Conservation (phyloP, 345 rosid species). For the Lepidium sativum region DNA sequence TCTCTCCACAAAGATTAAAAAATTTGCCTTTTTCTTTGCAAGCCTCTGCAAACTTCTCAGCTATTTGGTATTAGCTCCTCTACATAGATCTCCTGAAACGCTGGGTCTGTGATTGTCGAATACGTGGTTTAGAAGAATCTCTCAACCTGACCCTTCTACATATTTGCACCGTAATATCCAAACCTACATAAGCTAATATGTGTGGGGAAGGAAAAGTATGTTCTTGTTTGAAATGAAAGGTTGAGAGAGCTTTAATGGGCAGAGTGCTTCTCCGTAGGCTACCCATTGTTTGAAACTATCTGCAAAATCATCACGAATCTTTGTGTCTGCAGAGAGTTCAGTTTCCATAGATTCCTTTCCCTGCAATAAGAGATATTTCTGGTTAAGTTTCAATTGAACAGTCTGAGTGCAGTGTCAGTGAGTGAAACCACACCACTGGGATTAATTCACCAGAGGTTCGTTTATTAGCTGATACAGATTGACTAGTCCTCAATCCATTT, state of each 20-base stretch:
- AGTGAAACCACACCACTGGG: too few species aligned
- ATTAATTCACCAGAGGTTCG: too few species aligned
- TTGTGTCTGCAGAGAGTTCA: constrained; percentile 12
- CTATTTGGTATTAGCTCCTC: constrained; percentile 4
- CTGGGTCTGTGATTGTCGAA: not conserved
- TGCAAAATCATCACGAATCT: constrained; percentile 50
- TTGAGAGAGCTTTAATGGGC: constrained; percentile 39
- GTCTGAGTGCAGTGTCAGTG: constrained; percentile 1
- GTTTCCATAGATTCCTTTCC: constrained; percentile 45
- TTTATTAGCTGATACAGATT: too few species aligned
- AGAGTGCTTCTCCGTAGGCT: constrained; percentile 57
- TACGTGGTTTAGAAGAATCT: not conserved
- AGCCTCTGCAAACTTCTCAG: constrained; percentile 19
- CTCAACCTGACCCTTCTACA: constrained; percentile 2
- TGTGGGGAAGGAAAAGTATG: constrained; percentile 1
- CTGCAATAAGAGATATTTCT: constrained; percentile 30
- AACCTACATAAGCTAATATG: not conserved
- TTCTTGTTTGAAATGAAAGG: constrained; percentile 7
- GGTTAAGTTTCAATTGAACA: not conserved
- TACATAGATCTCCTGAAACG: constrained; percentile 3
- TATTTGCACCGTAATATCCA: not conserved
- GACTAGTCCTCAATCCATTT: not conserved
- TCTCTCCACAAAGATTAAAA: constrained; percentile 14
- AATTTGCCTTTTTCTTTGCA: not conserved
- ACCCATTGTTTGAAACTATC: constrained; percentile 86